Evolutionary conservation across 2,329 filamentous ascomycete genomes (phyloP).

Genomic region (Cladosporium sp.): DNA sequence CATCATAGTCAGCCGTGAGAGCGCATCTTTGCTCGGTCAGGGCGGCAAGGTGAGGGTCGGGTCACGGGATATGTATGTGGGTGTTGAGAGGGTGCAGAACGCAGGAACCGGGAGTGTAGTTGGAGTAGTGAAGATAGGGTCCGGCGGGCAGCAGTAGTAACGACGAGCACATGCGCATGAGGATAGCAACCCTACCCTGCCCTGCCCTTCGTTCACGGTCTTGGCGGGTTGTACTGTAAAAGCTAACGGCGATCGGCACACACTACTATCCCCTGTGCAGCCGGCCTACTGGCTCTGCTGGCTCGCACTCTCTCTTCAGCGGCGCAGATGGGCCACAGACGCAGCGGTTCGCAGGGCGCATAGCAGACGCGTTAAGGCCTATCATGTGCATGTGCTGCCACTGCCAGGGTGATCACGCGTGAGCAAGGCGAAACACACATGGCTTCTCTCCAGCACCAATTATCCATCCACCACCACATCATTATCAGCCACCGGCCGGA

Average conservation of each 20-base stretch:
- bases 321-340: background rate
- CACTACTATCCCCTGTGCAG: conserved; percentile 9
- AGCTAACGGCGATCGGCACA: conserved; percentile 14
- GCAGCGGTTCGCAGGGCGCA: conserved; percentile 11
- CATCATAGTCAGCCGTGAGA: conserved; percentile 15
- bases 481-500: conserved; percentile 6
- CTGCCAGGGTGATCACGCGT: background rate
- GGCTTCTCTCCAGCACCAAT: background rate
- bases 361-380: background rate
- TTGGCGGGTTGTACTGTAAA: conserved; percentile 11
- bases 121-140: conserved; percentile 6
- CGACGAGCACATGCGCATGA: conserved; percentile 7
- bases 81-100: background rate
- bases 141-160: conserved; percentile 1
- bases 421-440: background rate
- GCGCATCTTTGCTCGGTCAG: conserved; percentile 13
- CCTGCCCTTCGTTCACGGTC: background rate
- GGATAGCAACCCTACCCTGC: conserved; percentile 7
- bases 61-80: background rate
- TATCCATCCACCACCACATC: background rate
- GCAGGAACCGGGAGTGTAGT: background rate
- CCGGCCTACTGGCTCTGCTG: background rate
- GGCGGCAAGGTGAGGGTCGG: background rate
- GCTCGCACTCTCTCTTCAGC: background rate
- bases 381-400: background rate